Conservation (phyloP, 352 stramenopile species). For the Phytopythium delawarense region DNA sequence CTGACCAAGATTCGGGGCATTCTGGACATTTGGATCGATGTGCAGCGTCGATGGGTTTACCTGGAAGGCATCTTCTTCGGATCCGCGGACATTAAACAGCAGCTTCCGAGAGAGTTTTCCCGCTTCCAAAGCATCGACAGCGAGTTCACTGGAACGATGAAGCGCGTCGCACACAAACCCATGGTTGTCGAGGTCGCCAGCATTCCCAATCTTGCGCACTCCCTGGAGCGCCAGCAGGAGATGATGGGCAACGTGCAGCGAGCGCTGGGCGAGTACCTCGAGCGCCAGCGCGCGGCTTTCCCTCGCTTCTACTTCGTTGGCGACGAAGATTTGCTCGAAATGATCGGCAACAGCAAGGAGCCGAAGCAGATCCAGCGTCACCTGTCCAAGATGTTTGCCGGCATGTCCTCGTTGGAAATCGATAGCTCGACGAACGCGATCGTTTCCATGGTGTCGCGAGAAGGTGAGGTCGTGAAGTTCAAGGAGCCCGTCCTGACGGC, state of each 20-base stretch:
- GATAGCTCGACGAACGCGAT: conserved; percentile 68
- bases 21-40: conserved; percentile 99
- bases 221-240: conserved; percentile 93
- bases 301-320: conserved; percentile 99
- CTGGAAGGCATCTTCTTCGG: conserved; percentile 99
- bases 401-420: conserved; percentile 92
- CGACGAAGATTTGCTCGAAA: conserved; percentile 99
- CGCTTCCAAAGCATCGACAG: conserved; percentile 99
- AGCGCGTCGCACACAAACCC: conserved; percentile 94
- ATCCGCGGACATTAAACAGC: conserved; percentile 98
- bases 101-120: conserved; percentile 97
- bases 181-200: conserved; percentile 94
- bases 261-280: conserved; percentile 99
- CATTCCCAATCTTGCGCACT: conserved; percentile 89
- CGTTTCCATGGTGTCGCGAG: conserved; percentile 96
- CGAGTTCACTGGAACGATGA: conserved; percentile 99
- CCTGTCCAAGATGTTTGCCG: conserved; percentile 99
- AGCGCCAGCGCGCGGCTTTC: conserved; percentile 96
- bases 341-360: conserved; percentile 99
- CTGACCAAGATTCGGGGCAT: conserved; percentile 95
- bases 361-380: conserved; percentile 96
- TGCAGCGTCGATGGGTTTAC: conserved; percentile 99
- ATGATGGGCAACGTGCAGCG: conserved; percentile 99
- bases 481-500: conserved; percentile 90
- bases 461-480: conserved; percentile 97